phyloP scores from a whole-genome alignment of 169 alveolate genomes.

The Cyclospora cayetanensis region DNA sequence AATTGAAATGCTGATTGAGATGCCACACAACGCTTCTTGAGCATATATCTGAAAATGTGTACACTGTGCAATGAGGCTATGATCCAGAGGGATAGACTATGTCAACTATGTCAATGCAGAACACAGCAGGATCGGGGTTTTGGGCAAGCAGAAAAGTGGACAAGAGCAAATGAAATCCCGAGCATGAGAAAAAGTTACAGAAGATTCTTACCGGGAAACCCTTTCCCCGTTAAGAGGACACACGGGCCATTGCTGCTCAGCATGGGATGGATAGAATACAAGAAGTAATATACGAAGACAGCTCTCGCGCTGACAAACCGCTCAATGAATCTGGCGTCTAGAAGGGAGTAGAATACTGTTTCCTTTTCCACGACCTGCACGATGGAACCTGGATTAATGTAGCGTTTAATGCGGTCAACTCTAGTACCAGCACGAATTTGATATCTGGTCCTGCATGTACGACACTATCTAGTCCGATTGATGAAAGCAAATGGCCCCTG shows the following conservation, averaged over 20 bases:
- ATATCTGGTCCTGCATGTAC: background rate
- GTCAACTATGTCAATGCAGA: background rate
- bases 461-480: background rate
- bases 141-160: background rate
- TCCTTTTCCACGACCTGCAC: constrained; percentile 3
- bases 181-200: background rate
- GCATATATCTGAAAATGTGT: background rate
- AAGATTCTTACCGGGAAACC: background rate
- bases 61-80: background rate
- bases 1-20: background rate
- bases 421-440: background rate
- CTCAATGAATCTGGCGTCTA: background rate
- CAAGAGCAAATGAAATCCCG: background rate
- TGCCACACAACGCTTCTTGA: background rate
- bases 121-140: background rate
- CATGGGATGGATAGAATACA: background rate
- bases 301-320: background rate
- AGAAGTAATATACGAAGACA: background rate
- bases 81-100: background rate
- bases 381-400: background rate
- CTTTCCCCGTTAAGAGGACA: background rate
- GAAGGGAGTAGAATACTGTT: background rate
- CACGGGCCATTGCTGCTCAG: background rate
- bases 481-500: background rate
- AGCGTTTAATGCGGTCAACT: background rate